Conservation (phyloP, 768 basidiomycete genomes). For the Boletales sp. region DNA sequence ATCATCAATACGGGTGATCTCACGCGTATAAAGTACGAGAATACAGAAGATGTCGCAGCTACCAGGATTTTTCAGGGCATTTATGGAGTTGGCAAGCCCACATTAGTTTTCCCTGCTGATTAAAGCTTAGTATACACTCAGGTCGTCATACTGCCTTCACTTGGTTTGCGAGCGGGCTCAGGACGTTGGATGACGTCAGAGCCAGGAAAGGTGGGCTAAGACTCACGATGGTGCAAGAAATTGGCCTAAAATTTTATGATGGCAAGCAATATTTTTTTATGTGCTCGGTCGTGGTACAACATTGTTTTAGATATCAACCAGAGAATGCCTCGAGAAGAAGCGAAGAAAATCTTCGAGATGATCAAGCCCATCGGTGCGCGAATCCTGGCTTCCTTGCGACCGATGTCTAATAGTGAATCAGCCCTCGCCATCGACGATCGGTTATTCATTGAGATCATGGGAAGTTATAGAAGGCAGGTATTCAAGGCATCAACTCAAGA, state of each 20-base stretch:
- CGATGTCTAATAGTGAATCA: constrained; percentile 22
- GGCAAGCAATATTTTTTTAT: constrained; percentile 37
- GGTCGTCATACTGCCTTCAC: constrained; percentile 62
- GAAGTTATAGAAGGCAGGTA: constrained; percentile 72
- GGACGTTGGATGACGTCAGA: constrained; percentile 72
- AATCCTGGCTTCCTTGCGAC: neutral
- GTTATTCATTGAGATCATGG: constrained; percentile 84
- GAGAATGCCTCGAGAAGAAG: constrained; percentile 84
- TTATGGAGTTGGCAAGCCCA: constrained; percentile 77
- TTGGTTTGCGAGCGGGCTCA: constrained; percentile 75
- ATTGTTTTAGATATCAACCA: constrained; percentile 65
- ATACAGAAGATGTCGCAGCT: constrained; percentile 57
- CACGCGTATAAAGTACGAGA: constrained; percentile 62
- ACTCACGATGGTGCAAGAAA: constrained; percentile 56
- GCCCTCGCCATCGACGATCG: constrained; percentile 69
- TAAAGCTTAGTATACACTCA: constrained; percentile 21
- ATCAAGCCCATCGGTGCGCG: constrained; percentile 67
- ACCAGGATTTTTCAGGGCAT: constrained; percentile 69
- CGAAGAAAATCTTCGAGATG: constrained; percentile 62
- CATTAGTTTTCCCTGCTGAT: neutral
- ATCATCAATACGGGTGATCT: constrained; percentile 74
- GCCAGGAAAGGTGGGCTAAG: constrained; percentile 58
- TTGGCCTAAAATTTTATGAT: constrained; percentile 68
- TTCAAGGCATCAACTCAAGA: neutral
- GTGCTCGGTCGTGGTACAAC: neutral